Base-by-base conservation (phyloP, 345 rosid genomes). In the Physaria fendleri region DNA sequence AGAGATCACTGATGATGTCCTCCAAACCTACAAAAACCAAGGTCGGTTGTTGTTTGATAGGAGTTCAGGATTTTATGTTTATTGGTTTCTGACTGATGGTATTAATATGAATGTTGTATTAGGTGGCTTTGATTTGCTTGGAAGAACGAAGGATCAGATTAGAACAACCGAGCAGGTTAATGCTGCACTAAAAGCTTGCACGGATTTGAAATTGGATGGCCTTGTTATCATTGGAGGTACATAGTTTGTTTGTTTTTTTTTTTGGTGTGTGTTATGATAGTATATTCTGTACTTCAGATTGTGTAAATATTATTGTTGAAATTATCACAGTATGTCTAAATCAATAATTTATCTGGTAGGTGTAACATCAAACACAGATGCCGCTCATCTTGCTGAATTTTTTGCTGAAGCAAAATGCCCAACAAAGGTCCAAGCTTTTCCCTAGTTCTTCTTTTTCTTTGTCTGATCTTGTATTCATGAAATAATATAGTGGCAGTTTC, bases 81-180 rank as follows among this genome's bases (percentile, higher is more conserved):
- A 6, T 37, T 23, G 38, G 24, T 52, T 16, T 25, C 63, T 66
- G 46, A 64, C 45, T 33, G 25, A 58, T 63, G 30, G 15, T 4
- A 43, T 56, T 15, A 47, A 14, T 23, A 30, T 42, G 32, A 60
- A 13, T 48, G 66, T 51, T 58, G 18, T 5, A 32, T 50, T 44
- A 92, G 97, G 98, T 68, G 98, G 98, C 59, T 92, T 80, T 79
- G 96, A 92, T 73, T 67, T 92, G 78, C 79, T 92, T 65, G 98
- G 98, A 42, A 78, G 98, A 61, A 92, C 98, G 14, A 80, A 86
- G 67, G 98, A 92, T 88, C 98, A 92, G 65, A 86, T 92, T 61
- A 80, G 91, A 66, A 86, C 96, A 21, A 88, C 85, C 0, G 95
- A 83, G 72, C 99, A 92, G 76, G 95, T 89, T 68, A 85, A 81